phyloP scores from a whole-genome alignment of 2,329 filamentous ascomycete species.

The Leptographium wingfieldii region DNA sequence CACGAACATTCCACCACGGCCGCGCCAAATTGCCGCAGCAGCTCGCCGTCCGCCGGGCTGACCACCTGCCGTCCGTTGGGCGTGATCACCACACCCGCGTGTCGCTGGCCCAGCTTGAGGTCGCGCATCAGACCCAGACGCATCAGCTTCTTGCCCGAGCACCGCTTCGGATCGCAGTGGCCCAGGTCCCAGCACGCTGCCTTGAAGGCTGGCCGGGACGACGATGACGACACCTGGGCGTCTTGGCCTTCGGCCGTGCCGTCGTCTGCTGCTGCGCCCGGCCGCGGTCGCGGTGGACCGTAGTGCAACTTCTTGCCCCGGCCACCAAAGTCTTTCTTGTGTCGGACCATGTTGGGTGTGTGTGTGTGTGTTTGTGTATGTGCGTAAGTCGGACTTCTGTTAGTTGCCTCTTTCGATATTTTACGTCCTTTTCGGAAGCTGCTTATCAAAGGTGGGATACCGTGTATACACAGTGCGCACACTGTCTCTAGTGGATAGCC shows the following conservation, averaged over 20 bases:
- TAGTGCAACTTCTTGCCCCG: slow-evolving; percentile 60
- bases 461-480: neutral
- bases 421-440: neutral
- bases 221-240: slow-evolving; percentile 9
- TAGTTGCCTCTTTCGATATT: neutral
- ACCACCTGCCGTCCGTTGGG: slow-evolving; percentile 83
- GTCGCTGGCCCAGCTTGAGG: slow-evolving; percentile 81
- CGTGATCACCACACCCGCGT: slow-evolving; percentile 83
- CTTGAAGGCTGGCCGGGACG: slow-evolving; percentile 50
- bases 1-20: slow-evolving; percentile 96
- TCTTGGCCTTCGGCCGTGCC: slow-evolving; percentile 25
- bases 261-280: slow-evolving; percentile 15
- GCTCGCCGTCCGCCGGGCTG: slow-evolving; percentile 67
- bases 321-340: slow-evolving; percentile 77
- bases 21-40: slow-evolving; percentile 80
- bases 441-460: neutral
- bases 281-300: slow-evolving; percentile 41
- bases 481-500: neutral
- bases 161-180: slow-evolving; percentile 94
- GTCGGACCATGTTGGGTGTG: slow-evolving; percentile 60
- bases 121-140: slow-evolving; percentile 87
- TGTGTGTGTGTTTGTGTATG: neutral
- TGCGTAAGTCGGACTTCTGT: neutral
- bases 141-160: slow-evolving; percentile 91
- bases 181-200: slow-evolving; percentile 96